Evolutionary conservation across 2,329 filamentous ascomycete genomes (phyloP), one percentile per base, ranked within the genome.

Genomic region (Sporothrix brasiliensis): DNA sequence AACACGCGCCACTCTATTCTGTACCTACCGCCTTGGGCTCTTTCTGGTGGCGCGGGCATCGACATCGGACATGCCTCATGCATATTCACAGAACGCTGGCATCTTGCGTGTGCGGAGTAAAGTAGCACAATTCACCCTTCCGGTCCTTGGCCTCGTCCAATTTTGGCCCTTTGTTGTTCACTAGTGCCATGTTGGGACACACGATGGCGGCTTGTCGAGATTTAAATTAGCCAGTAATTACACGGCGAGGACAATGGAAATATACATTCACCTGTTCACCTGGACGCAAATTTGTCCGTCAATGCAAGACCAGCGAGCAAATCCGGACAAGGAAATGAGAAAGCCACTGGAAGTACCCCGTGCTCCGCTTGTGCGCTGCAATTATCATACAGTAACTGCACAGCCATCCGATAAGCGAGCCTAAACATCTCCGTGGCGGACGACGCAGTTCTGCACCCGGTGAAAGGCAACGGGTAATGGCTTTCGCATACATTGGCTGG

Each of bases 391-490:
- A 34, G n/a, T 6, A 49, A 49, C 34, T 34, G 16, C 49, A 50
- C 19, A 50, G 49, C 49, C 52, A 9, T 34, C 34, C 1, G 24
- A 4, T 5, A 34, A 34, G 3, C 34, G 34, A 9, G 34, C 34
- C 34, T 9, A 34, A 34, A 34, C 34, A 34, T 34, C 34, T 34
- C 6, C 5, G 34, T 7, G 7, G 6, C 7, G 34, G 34, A 34
- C 7, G 34, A 34, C 6, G 34, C 34, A 34, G 1, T 34, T 34
- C 34, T 24, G 41, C 7, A 61, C 21, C 60, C 41, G n/a, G n/a
- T n/a, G 41, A 49, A 65, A 30, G 58, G 41, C 60, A 65, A 65
- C 60, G 60, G 60, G 41, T 50, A 30, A 65, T 65, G 60, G 56
- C 56, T 61, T 61, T 44, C 39, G 34, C 34, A 39, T 60, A 41